These are phyloP conservation scores for Geranium brycei DNA, from an alignment of 345 rosid genomes.

Conservation along the genomic window DNA sequence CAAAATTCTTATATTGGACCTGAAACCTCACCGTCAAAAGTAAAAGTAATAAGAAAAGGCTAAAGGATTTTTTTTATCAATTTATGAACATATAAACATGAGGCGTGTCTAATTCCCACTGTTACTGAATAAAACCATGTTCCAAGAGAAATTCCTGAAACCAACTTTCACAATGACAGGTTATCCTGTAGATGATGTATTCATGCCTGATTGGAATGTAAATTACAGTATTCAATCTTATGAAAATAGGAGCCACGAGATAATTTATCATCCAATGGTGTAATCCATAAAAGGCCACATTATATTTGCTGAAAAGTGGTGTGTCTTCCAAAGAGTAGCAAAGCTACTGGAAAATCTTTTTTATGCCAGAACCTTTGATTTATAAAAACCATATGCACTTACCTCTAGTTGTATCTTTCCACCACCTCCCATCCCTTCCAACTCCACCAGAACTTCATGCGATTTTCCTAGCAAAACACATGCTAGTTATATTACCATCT, in stretches of 20 bases:
- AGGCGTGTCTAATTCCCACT: not conserved
- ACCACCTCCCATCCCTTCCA: constrained; percentile 97
- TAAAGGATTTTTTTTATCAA: not conserved
- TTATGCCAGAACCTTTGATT: not conserved
- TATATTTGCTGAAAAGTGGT: not conserved
- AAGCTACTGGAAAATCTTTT: not conserved
- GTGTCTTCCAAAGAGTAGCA: not conserved
- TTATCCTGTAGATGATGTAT: too few relatives aligned
- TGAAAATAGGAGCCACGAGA: too few relatives aligned
- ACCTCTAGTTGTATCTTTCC: constrained; percentile 86
- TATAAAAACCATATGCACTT: constrained; percentile 12
- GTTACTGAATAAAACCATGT: not conserved
- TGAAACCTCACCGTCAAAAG: constrained; percentile 23
- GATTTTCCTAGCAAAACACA: constrained; percentile 39
- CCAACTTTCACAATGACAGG: too few relatives aligned
- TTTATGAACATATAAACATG: not conserved
- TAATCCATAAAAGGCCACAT: not conserved
- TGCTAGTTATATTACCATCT: constrained; percentile 1
- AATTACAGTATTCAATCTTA: too few relatives aligned
- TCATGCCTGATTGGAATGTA: too few relatives aligned
- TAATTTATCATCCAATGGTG: not conserved
- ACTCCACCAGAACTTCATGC: constrained; percentile 58
- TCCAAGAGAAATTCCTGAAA: too few relatives aligned
- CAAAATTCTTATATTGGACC: constrained; percentile 71
- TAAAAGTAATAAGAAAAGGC: not conserved